phyloP scores from a whole-genome alignment of 768 basidiomycete genomes.

The Naganishia kalamii region DNA sequence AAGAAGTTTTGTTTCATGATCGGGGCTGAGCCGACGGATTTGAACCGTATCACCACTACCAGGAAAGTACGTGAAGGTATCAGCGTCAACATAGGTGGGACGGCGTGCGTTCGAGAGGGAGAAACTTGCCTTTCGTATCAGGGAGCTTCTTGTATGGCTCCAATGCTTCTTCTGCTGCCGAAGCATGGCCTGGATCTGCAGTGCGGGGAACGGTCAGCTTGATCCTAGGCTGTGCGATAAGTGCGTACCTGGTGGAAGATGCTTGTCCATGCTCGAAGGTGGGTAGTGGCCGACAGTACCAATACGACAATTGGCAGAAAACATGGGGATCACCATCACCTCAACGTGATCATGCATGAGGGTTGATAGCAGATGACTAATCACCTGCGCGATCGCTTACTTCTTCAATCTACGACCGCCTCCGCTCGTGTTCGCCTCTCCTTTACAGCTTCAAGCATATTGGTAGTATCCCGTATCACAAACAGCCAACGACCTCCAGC shows the following conservation, averaged over 20 bases:
- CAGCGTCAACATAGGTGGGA: background rate
- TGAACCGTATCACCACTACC: slow-evolving; percentile 90
- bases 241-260: background rate
- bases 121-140: slow-evolving; percentile 41
- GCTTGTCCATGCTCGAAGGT: background rate
- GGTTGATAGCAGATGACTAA: no score
- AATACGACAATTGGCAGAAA: no score
- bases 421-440: no score
- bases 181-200: background rate
- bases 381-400: no score
- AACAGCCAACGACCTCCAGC: no score
- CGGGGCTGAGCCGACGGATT: slow-evolving; percentile 92
- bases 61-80: background rate
- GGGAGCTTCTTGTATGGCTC: slow-evolving; percentile 61
- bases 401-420: no score
- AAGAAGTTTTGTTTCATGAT: slow-evolving; percentile 99
- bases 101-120: background rate
- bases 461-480: no score
- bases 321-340: no score
- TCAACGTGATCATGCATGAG: no score
- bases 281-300: no score
- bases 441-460: no score
- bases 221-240: background rate
- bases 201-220: background rate
- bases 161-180: slow-evolving; percentile 54